Evolutionary conservation across 208 protist genomes (phyloP), one percentile per base, ranked within the genome.

Genomic region (Borovskyia barvae): DNA sequence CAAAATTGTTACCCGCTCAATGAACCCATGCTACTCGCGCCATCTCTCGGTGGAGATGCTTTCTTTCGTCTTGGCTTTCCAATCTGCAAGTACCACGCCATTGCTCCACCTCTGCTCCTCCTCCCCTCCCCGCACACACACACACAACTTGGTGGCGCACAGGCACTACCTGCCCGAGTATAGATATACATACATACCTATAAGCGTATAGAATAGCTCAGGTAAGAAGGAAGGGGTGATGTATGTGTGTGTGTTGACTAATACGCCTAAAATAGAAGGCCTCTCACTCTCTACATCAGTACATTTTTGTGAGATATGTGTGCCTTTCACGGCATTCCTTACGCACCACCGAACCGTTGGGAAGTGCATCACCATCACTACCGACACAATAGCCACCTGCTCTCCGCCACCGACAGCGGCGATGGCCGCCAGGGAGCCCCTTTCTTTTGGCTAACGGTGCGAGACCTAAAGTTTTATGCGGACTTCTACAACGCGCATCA

Each of bases 401-500:
- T 17, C 8, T 7, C 26, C 37, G 14, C 17, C 41, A 33, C 12
- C 14, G 22, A 35, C 20, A n/a, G 1, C 1, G 35, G 20, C 14
- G 11, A 43, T 8, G 22, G 19, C 5, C 2, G 22, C 32, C 14
- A 25, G 5, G 50, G 24, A 9, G 43, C 8, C 4, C 15, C 33
- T 36, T 8, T 20, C 5, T 47, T 70, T 25, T 33, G 40, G 20
- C 47, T 58, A 2, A 39, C 50, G 2, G 46, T 70, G n/a, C 29
- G 45, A 5, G 49, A 58, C 1, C 36, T 70, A 0, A 20, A 62
- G 1, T 70, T 70, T 17, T 70, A 50, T 24, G 64, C 52, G 19
- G 64, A 70, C 25, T 32, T 63, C 14, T 70, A 70, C 32, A 70
- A 63, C 20, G 64, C 54, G 2, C 81, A 88, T 50, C 60, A 75